Base-by-base conservation (phyloP, 1,284 basidiomycete species). In the Papiliotrema fonsecae region DNA sequence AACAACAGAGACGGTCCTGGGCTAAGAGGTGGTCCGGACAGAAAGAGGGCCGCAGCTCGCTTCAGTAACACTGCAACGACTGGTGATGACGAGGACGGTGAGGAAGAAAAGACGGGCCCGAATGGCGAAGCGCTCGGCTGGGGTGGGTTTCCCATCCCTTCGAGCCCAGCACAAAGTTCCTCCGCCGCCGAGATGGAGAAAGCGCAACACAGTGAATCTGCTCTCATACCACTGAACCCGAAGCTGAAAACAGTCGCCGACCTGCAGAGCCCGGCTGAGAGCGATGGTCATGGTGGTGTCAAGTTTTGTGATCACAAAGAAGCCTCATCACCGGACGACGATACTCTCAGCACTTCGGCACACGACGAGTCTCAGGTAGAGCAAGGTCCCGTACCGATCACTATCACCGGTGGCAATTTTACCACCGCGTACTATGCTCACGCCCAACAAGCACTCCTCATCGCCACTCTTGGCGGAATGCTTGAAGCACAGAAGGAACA, bases 391-490 rank as follows among this genome's bases (percentile, higher is more conserved):
- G n/a, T n/a, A n/a, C n/a, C n/a, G n/a, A n/a, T n/a, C n/a, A n/a
- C n/a, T n/a, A n/a, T n/a, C n/a, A n/a, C 14, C 39, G 4, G n/a
- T 36, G 21, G 24, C 42, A 34, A 42, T 37, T 24, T 45, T 42
- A 19, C 49, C 4, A 37, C 40, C 5, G 31, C 31, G 13, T 64
- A 70, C 51, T 62, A 57, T 41, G 49, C 50, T 26, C 58, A 63
- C 19, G 64, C 62, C 13, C 63, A 66, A 47, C 64, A 68, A 50
- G 64, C 67, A 0, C 46, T 66, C 36, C 39, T 63, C 28, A 25
- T 63, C 2, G 66, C 69, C 2, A 51, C 58, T 18, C 49, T 59
- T 13, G 67, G 66, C 16, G 61, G 62, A 16, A 30, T 63, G 9
- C 41, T 32, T 14, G 51, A 44, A 11, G 49, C 53, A 22, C 39